Evolutionary conservation across 495 filamentous ascomycete genomes (phyloP), one percentile per base, ranked within the genome.

Genomic region (Hyaloscypha bicolor): DNA sequence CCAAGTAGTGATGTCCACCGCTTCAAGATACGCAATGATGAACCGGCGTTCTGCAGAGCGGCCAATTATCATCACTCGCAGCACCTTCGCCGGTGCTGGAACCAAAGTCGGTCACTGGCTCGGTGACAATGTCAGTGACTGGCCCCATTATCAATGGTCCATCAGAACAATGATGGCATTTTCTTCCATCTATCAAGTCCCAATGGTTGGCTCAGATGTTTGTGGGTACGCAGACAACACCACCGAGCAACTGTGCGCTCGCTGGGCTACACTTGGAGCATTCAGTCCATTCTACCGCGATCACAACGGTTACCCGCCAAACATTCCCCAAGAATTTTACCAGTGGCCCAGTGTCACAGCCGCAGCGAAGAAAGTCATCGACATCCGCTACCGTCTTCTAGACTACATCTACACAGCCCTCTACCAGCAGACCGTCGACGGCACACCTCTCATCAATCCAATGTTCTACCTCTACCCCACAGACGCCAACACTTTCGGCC

Each of bases 371-470:
- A 91, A 88, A 72, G 87, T 86, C 61, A 93, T 94, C 74, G 86
- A 87, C 53, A 90, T 88, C 72, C 86, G 95, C 31, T 99, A 99
- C 77, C 87, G 88, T 70, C 85, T 99, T 56, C 83, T 99, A 21
- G 94, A 95, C 19, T 87, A 91, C 22, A 97, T 94, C 93, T 99
- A 99, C 75, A 97, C 94, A 9, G 92, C 93, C 22, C 96, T 97
- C 83, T 92, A 94, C 65, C 87, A 93, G 69, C 92, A 95, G 22
- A 88, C 89, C 68, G 80, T 86, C 52, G 88, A 90, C 45, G 95
- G 94, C 58, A 90, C 85, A 22, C 95, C 95, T 21, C 93, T 98
- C 72, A 79, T 97, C 62, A 85, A 91, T 53, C 95, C 95, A 6
- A 90, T 96, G 74, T 98, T 91, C 81, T 97, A 93, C 78, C 89